A percentile compares a stretch with the other conserved stretches of the same genome.
Conservation (phyloP, 352 stramenopile species). For the Pythium grandisporangium region DNA sequence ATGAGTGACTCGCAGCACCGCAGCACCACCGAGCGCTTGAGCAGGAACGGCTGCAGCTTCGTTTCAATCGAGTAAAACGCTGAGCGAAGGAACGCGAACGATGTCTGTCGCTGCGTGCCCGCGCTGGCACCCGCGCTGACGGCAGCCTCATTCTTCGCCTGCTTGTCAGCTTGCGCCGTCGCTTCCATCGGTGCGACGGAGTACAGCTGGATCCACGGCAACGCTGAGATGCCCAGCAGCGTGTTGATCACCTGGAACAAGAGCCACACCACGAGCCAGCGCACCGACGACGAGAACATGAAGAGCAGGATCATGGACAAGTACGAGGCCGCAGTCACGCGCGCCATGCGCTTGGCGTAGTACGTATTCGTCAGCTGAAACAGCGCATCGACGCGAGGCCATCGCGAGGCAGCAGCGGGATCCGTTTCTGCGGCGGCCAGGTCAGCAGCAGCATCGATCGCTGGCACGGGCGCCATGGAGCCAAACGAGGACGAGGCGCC, state of each 20-base stretch:
- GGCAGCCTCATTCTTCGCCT: no score
- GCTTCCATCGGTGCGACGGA: background rate
- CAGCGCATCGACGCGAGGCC: slow-evolving; percentile 28
- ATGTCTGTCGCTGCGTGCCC: slow-evolving; percentile 6
- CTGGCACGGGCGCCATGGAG: background rate
- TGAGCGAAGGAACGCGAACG: slow-evolving; percentile 45
- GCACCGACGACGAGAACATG: slow-evolving; percentile 15
- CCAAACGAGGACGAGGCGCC: background rate
- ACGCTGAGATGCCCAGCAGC: slow-evolving; percentile 37
- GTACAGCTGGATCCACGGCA: slow-evolving; percentile 40
- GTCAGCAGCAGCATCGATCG: no score
- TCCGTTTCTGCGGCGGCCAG: no score
- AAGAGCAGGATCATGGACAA: slow-evolving; percentile 31
- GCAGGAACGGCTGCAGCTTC: slow-evolving; percentile 21
- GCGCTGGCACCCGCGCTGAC: slow-evolving; percentile 8
- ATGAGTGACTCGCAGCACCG: slow-evolving; percentile 58
- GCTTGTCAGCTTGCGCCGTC: no score
- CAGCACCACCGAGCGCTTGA: slow-evolving; percentile 44
- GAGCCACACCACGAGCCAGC: slow-evolving; percentile 37
- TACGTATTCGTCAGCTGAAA: slow-evolving; percentile 65
- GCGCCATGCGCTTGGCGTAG: slow-evolving; percentile 46
- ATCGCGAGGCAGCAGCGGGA: no score
- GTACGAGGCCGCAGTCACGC: slow-evolving; percentile 34
- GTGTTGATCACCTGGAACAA: slow-evolving; percentile 44
- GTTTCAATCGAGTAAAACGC: slow-evolving; percentile 25